Percentiles rank a stretch among this genome's conserved stretches.
These are phyloP conservation scores for Podospora anserina DNA, from an alignment of 495 filamentous ascomycete species.

Conservation along the genomic window DNA sequence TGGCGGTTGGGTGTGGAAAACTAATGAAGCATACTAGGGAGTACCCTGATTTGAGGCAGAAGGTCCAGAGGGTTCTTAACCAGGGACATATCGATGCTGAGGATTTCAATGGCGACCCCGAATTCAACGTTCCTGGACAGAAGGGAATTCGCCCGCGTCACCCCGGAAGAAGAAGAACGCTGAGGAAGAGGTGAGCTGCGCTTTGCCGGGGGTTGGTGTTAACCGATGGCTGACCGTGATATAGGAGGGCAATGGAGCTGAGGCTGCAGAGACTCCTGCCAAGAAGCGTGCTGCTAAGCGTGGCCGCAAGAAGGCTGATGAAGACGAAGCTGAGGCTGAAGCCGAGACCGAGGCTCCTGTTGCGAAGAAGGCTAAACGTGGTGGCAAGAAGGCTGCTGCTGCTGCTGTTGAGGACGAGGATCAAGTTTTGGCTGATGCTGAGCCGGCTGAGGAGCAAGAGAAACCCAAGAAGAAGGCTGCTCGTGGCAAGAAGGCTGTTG, in stretches of 20 bases:
- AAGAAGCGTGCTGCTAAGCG: constrained; percentile 26
- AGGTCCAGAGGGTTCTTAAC: constrained; percentile 58
- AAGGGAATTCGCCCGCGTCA: constrained; percentile 54
- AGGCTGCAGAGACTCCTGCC: constrained; percentile 9
- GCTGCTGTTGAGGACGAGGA: constrained; percentile 29
- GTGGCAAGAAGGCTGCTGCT: constrained; percentile 30
- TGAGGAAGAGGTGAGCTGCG: neutral
- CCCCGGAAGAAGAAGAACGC: constrained; percentile 38
- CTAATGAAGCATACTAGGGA: neutral
- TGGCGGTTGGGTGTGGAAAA: neutral
- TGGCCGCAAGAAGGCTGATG: constrained; percentile 25
- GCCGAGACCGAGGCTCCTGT: constrained; percentile 14
- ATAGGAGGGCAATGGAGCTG: neutral
- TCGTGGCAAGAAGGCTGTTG: constrained; percentile 16
- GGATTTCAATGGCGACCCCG: constrained; percentile 72
- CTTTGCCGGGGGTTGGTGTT: neutral
- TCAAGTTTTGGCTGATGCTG: constrained; percentile 24
- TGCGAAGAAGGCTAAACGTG: constrained; percentile 34
- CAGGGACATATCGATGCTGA: constrained; percentile 72
- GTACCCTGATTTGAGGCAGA: constrained; percentile 54
- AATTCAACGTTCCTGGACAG: constrained; percentile 64
- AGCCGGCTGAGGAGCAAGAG: constrained; percentile 13
- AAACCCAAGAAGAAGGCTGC: constrained; percentile 21
- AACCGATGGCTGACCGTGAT: neutral
- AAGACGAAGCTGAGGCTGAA: constrained; percentile 35